A percentile compares a stretch with the other conserved stretches of the same genome.
phyloP scores from a whole-genome alignment of 192 early-diverging fungal genomes.

The Backusella tuberculispora region DNA sequence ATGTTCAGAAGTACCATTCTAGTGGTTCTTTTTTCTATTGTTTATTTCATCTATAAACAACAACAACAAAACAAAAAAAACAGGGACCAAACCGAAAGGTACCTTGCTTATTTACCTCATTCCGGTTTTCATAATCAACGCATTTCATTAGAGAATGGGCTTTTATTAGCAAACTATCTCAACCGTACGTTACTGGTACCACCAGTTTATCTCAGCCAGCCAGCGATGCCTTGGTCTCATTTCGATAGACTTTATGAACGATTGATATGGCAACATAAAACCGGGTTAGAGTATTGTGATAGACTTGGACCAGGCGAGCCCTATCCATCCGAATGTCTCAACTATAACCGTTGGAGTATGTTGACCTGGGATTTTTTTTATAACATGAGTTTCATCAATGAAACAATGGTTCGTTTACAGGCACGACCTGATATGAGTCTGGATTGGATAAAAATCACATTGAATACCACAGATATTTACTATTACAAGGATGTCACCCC shows the following conservation, averaged over 20 bases:
- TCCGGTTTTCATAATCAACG: slow-evolving; percentile 49
- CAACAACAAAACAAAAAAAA: neutral
- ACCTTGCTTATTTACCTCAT: slow-evolving; percentile 44
- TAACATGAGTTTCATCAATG: slow-evolving; percentile 46
- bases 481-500: slow-evolving; percentile 47
- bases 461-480: slow-evolving; percentile 46
- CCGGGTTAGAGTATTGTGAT: slow-evolving; percentile 55
- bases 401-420: slow-evolving; percentile 41
- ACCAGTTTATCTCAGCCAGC: slow-evolving; percentile 52
- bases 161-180: slow-evolving; percentile 58
- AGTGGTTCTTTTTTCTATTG: neutral
- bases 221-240: slow-evolving; percentile 53
- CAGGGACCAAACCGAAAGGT: slow-evolving; percentile 30
- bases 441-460: slow-evolving; percentile 51
- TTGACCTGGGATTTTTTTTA: slow-evolving; percentile 61
- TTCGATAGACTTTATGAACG: slow-evolving; percentile 54
- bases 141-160: slow-evolving; percentile 49
- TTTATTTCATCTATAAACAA: slow-evolving; percentile 2
- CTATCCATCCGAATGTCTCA: slow-evolving; percentile 55
- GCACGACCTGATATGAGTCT: slow-evolving; percentile 47
- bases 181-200: slow-evolving; percentile 60
- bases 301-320: slow-evolving; percentile 42
- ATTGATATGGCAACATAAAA: slow-evolving; percentile 55
- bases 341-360: slow-evolving; percentile 55
- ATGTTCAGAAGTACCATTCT: neutral